Percentiles rank a stretch among this genome's conserved stretches.
phyloP scores from a whole-genome alignment of 1,139 yeast genomes.

The Suhomyces coccinellae region DNA sequence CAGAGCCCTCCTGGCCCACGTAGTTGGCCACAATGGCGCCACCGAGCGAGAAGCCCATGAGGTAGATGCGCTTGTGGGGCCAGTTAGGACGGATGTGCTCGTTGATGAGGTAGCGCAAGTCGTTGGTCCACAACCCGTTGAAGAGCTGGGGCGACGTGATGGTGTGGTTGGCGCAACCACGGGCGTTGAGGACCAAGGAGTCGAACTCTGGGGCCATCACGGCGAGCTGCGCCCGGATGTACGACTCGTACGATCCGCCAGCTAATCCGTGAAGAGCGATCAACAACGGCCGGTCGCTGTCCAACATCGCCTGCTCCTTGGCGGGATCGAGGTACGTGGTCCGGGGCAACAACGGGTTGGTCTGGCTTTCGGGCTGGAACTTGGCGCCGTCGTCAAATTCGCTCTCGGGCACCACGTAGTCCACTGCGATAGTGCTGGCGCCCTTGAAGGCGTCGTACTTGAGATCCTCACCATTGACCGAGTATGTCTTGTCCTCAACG shows the following conservation, averaged over 20 bases:
- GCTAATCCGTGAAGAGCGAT: constrained; percentile 60
- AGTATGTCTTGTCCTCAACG: constrained; percentile 34
- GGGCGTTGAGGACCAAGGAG: constrained; percentile 54
- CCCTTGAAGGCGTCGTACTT: constrained; percentile 47
- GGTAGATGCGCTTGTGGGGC: constrained; percentile 52
- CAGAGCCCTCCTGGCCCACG: constrained; percentile 66
- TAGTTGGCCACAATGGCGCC: constrained; percentile 77
- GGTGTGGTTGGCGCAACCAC: constrained; percentile 63
- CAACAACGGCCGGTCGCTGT: constrained; percentile 50
- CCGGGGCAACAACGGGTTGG: constrained; percentile 42
- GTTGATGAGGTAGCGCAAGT: constrained; percentile 52
- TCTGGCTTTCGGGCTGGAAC: constrained; percentile 37
- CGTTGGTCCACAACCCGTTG: constrained; percentile 65
- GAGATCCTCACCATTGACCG: constrained; percentile 28
- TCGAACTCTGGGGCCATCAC: constrained; percentile 45
- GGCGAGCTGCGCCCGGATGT: constrained; percentile 47
- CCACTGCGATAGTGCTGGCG: constrained; percentile 40
- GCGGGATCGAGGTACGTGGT: constrained; percentile 42
- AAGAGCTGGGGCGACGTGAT: constrained; percentile 59
- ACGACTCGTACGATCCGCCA: constrained; percentile 64
- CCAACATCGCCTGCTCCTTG: constrained; percentile 30
- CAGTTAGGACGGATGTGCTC: constrained; percentile 45
- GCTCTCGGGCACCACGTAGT: constrained; percentile 32
- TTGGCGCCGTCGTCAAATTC: constrained; percentile 23
- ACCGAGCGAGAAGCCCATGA: constrained; percentile 64